Evolutionary conservation across 148 eudicot species (phyloP).

Genomic region (Chenopodium formosanum): DNA sequence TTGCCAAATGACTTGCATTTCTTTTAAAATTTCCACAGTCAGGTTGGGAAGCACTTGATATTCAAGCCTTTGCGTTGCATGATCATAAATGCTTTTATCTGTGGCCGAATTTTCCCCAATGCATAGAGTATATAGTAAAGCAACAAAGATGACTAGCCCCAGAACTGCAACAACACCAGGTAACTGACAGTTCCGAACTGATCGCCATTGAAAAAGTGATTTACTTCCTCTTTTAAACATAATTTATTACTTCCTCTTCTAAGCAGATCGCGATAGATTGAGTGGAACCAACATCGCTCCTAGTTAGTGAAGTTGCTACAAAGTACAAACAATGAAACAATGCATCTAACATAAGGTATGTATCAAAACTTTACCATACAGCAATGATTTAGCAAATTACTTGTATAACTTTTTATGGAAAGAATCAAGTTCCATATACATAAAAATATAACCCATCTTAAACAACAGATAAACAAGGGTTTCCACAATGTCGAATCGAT

Average conservation of each 20-base stretch:
- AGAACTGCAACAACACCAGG: slow-evolving; percentile 32
- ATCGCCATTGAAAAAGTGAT: slow-evolving; percentile 23
- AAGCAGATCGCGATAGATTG: not conserved
- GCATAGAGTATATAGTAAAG: slow-evolving; percentile 26
- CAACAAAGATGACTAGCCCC: slow-evolving; percentile 31
- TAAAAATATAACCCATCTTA: not conserved
- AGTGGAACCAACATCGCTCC: not conserved
- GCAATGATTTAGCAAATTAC: not conserved
- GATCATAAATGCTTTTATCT: slow-evolving; percentile 29
- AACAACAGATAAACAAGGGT: not conserved
- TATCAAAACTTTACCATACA: not conserved
- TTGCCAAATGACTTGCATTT: slow-evolving; percentile 76
- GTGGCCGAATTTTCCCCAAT: slow-evolving; percentile 19
- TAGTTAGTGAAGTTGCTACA: slow-evolving; percentile 2
- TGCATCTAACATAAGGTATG: not conserved
- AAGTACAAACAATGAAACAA: not conserved
- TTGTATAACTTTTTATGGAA: not conserved
- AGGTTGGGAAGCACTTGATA: slow-evolving; percentile 40
- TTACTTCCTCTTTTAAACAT: slow-evolving; percentile 37
- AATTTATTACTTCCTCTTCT: slow-evolving; percentile 6
- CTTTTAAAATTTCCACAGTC: slow-evolving; percentile 49
- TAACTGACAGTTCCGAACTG: slow-evolving; percentile 22
- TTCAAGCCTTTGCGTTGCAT: slow-evolving; percentile 26
- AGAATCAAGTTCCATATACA: not conserved
- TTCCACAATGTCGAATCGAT: not conserved